These are phyloP conservation scores for Vitis hybrid DNA, from an alignment of 177 flowering plant species.

Conservation along the genomic window DNA sequence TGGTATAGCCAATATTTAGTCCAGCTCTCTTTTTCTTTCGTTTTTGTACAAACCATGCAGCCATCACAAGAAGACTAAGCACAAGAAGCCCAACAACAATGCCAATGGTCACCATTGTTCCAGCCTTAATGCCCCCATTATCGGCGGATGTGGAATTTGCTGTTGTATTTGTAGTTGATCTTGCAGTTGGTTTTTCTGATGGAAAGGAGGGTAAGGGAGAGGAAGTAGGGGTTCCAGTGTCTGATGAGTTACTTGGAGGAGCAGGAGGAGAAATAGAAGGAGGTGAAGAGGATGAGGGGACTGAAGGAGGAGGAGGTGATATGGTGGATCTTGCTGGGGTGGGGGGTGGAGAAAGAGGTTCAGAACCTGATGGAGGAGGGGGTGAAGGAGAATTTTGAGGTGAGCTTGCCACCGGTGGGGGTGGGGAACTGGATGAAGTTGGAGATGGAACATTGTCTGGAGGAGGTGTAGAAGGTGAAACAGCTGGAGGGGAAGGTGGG, in stretches of 20 bases:
- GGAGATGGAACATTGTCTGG: constrained; percentile 12
- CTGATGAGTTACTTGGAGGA: constrained; percentile 24
- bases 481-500: constrained; percentile 21
- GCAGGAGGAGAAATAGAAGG: constrained; percentile 30
- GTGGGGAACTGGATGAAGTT: constrained; percentile 10
- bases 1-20: constrained; percentile 15
- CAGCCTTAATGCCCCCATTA: constrained; percentile 25
- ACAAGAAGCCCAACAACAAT: constrained; percentile 32
- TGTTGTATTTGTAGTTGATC: constrained; percentile 23
- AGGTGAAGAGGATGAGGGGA: constrained; percentile 16
- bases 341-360: constrained; percentile 9
- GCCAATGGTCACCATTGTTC: constrained; percentile 40
- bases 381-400: constrained; percentile 16
- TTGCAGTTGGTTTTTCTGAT: constrained; percentile 44
- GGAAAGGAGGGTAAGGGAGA: constrained; percentile 29
- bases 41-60: constrained; percentile 33
- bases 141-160: constrained; percentile 11
- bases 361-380: constrained; percentile 20
- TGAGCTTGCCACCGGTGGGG: constrained; percentile 7
- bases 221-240: constrained; percentile 8
- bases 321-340: constrained; percentile 8
- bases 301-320: constrained; percentile 13
- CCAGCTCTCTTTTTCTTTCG: constrained; percentile 27
- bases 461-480: constrained; percentile 28
- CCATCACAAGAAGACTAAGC: constrained; percentile 41